Evolutionary conservation across 2,329 filamentous ascomycete genomes (phyloP), one percentile per base, ranked within the genome.

Genomic region (Cladosporium sp.): DNA sequence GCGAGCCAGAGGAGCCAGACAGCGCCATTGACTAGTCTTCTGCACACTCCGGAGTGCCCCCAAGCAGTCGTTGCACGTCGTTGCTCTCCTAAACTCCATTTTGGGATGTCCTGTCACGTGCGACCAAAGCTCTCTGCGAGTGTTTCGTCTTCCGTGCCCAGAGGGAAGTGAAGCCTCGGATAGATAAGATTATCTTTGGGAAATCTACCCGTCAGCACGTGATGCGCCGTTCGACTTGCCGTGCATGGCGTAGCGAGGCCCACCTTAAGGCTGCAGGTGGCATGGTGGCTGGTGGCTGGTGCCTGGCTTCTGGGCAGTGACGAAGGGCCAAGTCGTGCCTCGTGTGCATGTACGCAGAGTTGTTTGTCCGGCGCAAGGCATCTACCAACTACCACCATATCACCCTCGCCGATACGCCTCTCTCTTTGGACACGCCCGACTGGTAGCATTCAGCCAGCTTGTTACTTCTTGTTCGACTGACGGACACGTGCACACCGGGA

Each of bases 31-130:
- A 18, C 10, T 53, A 1, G 61, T 63, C 23, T 35, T 63, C 23
- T 53, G 60, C 33, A 23, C 50, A 18, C 50, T 55, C 18, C 35
- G 55, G 3, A 63, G 35, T 10, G 33, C 50, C 2, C 33, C 50
- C 11, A 69, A 31, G 61, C 67, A 72, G 40, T 71, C 67, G 31
- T 53, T 63, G 62, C 70, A 71, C 18, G 67, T 64, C 8, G 65
- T 46, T 2, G 66, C 57, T 26, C 67, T 53, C 60, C 66, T 64
- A 26, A 66, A 31, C 33, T 72, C 68, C 70, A 72, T 72, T 10
- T 67, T 62, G 29, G 26, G 10, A 31, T 28, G 26, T 37, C 2
- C 4, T 46, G 37, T 29, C 35, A 29, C 33, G 56, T 46, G 56
- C 33, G 6, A 26, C 8, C 12, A 12, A 6, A 40, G 21, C 28